Evolutionary conservation across 1,284 basidiomycete species (phyloP), one percentile per base, ranked within the genome.

Genomic region (Heterobasidion occidentale): DNA sequence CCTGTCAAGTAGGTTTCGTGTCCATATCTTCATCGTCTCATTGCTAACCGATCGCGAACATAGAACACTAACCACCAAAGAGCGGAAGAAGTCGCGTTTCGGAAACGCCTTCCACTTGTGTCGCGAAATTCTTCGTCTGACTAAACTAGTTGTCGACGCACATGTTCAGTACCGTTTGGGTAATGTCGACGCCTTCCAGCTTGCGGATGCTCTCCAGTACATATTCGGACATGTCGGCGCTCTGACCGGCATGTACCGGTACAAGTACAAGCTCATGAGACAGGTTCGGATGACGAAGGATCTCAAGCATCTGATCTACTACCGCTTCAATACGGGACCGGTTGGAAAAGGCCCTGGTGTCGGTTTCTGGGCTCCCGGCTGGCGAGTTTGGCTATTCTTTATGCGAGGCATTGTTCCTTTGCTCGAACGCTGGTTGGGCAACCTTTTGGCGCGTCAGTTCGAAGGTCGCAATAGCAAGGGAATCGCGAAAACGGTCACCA

Each of bases 221-320:
- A 94, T 96, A 67, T 98, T 99, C 68, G 92, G 86, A 9, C 97
- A 99, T 69, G 93, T 99, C 60, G 97, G 96, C 67, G 96, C 97
- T 36, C 77, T 99, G 59, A 99, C 97, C 7, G 97, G 97, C 66
- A 98, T 98, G 92, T 99, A 99, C 74, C 85, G 97, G 51, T 94
- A 98, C 80, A 99, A 98, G 79, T 98, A 98, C 79, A 98, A 98
- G 83, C 86, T 99, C 61, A 99, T 99, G 97, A 84, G 93, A 68
- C 97, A 99, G 84, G 95, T 99, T 51, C 90, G 97, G 59, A 95
- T 96, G 88, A 98, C 94, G 68, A 99, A 99, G 82, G 97, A 99
- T 71, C 73, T 99, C 68, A 99, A 99, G 79, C 94, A 98, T 70
- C 74, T 98, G 63, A 95, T 94, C 71, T 96, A 96, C 77, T 96